phyloP scores from a whole-genome alignment of 1,284 basidiomycete genomes.

The Gymnopus androsaceus region DNA sequence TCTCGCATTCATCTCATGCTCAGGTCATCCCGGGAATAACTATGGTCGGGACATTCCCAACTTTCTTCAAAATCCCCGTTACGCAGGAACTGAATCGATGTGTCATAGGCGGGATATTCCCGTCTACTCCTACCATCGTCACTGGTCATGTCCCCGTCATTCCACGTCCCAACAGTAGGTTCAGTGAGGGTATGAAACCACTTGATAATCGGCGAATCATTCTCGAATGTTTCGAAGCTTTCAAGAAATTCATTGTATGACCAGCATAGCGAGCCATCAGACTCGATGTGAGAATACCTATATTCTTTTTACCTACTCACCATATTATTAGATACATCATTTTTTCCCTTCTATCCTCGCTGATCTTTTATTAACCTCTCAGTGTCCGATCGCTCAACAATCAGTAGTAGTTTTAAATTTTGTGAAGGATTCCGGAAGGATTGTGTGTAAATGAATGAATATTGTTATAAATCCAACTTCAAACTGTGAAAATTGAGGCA shows the following conservation, averaged over 20 bases:
- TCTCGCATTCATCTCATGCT: constrained; percentile 1
- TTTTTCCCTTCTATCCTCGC: too few species aligned
- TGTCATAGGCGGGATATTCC: background rate
- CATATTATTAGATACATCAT: too few species aligned
- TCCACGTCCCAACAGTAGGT: constrained; percentile 22
- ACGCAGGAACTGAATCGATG: constrained; percentile 17
- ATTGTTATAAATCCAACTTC: too few species aligned
- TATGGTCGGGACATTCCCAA: constrained; percentile 31
- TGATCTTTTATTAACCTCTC: too few species aligned
- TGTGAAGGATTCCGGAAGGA: too few species aligned
- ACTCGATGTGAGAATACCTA: too few species aligned
- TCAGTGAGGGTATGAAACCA: constrained; percentile 37
- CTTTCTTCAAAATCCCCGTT: constrained; percentile 33
- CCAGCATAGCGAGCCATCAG: too few species aligned
- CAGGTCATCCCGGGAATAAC: constrained; percentile 34
- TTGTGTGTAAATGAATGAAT: too few species aligned
- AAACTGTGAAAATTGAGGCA: too few species aligned
- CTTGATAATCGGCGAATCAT: constrained; percentile 35
- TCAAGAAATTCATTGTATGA: constrained; percentile 23
- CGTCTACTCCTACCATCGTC: constrained; percentile 14
- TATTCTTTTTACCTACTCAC: too few species aligned
- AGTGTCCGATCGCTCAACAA: too few species aligned
- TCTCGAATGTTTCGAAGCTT: constrained; percentile 35
- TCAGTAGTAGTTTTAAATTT: too few species aligned
- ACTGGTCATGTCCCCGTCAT: constrained; percentile 22